Evolutionary conservation across 768 basidiomycete genomes (phyloP).

Genomic region (Russula sp.): DNA sequence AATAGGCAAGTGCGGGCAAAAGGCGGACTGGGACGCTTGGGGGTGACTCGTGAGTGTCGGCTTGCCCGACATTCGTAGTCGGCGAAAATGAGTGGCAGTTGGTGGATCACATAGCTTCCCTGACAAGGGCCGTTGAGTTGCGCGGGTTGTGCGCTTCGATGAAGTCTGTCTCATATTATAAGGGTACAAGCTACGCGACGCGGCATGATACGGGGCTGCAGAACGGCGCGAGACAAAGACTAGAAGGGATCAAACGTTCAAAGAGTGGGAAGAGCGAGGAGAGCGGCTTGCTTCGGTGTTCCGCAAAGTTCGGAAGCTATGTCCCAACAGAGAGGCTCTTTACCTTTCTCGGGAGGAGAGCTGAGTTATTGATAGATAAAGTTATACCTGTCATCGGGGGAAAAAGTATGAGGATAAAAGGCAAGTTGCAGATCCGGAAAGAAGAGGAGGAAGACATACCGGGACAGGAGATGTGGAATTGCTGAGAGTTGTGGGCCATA

Average conservation of each 20-base stretch:
- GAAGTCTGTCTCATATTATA: constrained; percentile 9
- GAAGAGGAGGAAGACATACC: constrained; percentile 37
- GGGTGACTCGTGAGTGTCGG: background rate
- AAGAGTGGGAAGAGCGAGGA: background rate
- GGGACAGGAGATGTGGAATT: constrained; percentile 86
- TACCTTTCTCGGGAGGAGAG: background rate
- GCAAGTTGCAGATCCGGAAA: background rate
- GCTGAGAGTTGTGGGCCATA: constrained; percentile 94
- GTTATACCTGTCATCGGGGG: constrained; percentile 32
- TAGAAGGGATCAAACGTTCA: constrained; percentile 1
- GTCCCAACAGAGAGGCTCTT: background rate
- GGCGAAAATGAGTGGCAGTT: background rate
- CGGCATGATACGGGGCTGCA: background rate
- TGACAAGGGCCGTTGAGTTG: background rate
- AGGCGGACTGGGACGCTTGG: background rate
- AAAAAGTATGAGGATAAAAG: background rate
- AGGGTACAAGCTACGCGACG: constrained; percentile 5
- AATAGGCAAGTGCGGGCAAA: background rate
- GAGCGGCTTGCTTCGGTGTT: background rate
- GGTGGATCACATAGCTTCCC: background rate
- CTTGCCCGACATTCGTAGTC: background rate
- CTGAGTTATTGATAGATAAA: constrained; percentile 24
- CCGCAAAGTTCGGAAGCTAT: background rate
- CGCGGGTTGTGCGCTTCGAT: background rate
- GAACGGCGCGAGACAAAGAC: background rate